Evolutionary conservation across 345 rosid species (phyloP).

Genomic region (Psidium friedrichsthalianum): DNA sequence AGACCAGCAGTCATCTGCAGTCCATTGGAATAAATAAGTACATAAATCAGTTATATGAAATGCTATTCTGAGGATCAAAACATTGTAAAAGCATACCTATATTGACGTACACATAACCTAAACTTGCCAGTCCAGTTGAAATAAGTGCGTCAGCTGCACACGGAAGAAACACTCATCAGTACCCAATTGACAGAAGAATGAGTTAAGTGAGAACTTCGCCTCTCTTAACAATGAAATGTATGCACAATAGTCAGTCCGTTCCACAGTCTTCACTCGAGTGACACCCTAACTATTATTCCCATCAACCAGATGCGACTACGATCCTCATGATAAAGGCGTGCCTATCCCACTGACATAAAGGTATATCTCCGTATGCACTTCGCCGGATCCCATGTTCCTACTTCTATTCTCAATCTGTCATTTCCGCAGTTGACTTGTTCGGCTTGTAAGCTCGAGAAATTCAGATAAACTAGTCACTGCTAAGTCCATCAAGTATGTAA

Average conservation of each 20-base stretch:
- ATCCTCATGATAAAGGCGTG: background rate
- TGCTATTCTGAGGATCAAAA: background rate
- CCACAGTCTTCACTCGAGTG: background rate
- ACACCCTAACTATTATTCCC: background rate
- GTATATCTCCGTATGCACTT: background rate
- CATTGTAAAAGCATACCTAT: slow-evolving; percentile 42
- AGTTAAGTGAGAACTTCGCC: background rate
- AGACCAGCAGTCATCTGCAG: slow-evolving; percentile 98
- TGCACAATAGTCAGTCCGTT: background rate
- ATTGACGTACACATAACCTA: slow-evolving; percentile 76
- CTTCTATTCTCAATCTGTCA: background rate
- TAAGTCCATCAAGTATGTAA: background rate
- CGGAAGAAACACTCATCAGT: slow-evolving; percentile 5
- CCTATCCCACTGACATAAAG: background rate
- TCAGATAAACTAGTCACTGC: background rate
- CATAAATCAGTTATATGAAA: slow-evolving; percentile 1
- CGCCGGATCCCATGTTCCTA: background rate
- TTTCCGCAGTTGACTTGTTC: background rate
- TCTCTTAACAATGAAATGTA: background rate
- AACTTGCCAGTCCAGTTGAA: slow-evolving; percentile 83
- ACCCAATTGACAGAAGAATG: background rate
- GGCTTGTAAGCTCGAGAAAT: background rate
- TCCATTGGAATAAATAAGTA: slow-evolving; percentile 12
- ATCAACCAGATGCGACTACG: background rate
- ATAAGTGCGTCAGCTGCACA: slow-evolving; percentile 80